Percentiles rank a stretch among this genome's conserved stretches.
phyloP scores from a whole-genome alignment of 73 alveolate genomes.

The Urostyla sp. region DNA sequence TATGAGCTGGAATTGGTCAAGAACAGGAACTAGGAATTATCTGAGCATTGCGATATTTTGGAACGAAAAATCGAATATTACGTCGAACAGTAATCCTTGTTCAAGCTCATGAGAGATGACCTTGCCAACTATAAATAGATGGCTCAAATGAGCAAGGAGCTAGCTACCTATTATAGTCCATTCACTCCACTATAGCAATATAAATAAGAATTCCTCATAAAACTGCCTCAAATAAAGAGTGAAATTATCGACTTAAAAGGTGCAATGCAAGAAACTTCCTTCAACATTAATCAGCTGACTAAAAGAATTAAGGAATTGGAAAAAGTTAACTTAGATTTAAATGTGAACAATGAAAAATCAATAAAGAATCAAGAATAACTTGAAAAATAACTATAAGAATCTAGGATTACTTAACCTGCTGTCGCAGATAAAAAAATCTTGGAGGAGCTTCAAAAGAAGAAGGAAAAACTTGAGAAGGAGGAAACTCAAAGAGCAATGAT shows the following conservation, averaged over 20 bases:
- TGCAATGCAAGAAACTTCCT: constrained; percentile 52
- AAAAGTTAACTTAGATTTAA: background rate
- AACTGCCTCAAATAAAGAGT: constrained; percentile 49
- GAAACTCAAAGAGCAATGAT: constrained; percentile 41
- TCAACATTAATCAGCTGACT: constrained; percentile 13
- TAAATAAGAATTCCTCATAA: constrained; percentile 50
- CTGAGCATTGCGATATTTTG: constrained; percentile 32
- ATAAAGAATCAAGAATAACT: background rate
- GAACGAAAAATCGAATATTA: constrained; percentile 53
- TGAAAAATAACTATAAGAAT: background rate
- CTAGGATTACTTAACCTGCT: background rate
- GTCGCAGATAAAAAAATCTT: too few species aligned
- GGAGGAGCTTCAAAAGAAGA: constrained; percentile 10
- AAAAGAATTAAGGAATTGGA: constrained; percentile 30
- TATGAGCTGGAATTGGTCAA: constrained; percentile 60
- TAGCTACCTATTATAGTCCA: constrained; percentile 65
- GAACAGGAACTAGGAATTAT: constrained; percentile 60
- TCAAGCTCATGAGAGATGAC: constrained; percentile 63
- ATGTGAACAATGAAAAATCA: background rate
- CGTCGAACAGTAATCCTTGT: constrained; percentile 55
- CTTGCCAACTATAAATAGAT: constrained; percentile 47
- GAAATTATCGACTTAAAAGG: constrained; percentile 57
- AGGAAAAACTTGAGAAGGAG: constrained; percentile 15
- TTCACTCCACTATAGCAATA: constrained; percentile 35
- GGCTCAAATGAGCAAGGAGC: constrained; percentile 62